Evolutionary conservation across 176 grass and related monocot genomes (phyloP), one percentile per base, ranked within the genome.

Genomic region (Carex myosuroides): DNA sequence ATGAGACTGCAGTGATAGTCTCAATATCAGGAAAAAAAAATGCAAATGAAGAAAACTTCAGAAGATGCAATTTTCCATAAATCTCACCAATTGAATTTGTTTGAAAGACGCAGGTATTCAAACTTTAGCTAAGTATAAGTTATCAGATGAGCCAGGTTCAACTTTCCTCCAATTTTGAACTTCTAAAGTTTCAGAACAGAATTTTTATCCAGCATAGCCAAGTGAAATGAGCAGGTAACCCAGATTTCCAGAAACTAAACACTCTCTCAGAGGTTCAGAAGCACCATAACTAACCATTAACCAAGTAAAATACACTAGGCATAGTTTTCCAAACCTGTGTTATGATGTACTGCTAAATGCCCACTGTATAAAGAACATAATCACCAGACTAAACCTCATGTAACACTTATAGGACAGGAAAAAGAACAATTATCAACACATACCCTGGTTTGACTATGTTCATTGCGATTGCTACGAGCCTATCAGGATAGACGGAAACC

Each of bases 371-470:
- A 46, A 18, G 18, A 44, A 71, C 37, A 20, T 2, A 70, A 46
- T 44, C n/a, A 48, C 68, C 39, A 71, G 17, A 71, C 41, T 21
- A 14, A 48, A 48, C 64, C 64, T 33, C 16, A 67, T 67, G 21
- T 67, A 67, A 35, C 64, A 67, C 29, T 67, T 67, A 6, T 63
- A 63, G 21, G 60, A 24, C 12, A 84, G 37, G 5, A 39, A 39
- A 84, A 13, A 30, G 14, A 32, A 75, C 12, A 29, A n/a, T 8
- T 37, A 37, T 33, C 24, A 50, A 75, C 8, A 81, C 87, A 84
- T 63, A 95, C 96, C 96, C 96, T 14, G 89, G 90, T 70, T 92
- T 93, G 86, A 95, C 88, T 60, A 90, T 86, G 1, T 85, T 87
- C 65, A 99, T 87, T 58, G 89, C 93, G 12, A 95, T 68, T n/a